Evolutionary conservation across 768 basidiomycete genomes (phyloP), one percentile per base, ranked within the genome.

Genomic region (Obba rivulosa): DNA sequence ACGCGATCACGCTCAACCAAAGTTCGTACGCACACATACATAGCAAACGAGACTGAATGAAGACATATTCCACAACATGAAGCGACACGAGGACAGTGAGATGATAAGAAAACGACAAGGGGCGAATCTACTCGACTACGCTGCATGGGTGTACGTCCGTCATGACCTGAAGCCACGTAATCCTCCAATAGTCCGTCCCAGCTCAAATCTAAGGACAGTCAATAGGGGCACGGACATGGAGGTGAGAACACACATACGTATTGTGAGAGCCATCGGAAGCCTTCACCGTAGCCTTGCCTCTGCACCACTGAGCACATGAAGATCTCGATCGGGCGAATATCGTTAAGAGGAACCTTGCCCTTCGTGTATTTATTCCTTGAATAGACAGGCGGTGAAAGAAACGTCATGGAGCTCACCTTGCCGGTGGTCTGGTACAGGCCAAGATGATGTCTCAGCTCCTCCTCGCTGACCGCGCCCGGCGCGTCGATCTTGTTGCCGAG

Each of bases 231-330:
- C 28, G n/a, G n/a, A n/a, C n/a, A n/a, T 31, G 28, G 13, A 31
- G 28, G 13, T 31, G 28, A 40, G 20, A 18, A 28, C 14, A 13
- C 24, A 66, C 87, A 58, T 65, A 94, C 92, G 71, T 96, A 96
- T 94, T 94, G 93, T 55, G 91, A 93, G 51, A 96, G 62, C 93
- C 93, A 96, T 57, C 92, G 84, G 88, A 95, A 92, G 50, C 94
- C 95, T 73, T 98, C 95, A 51, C 93, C 95, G 66, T 99, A 98
- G 43, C 95, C 95, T 69, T 96, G 93, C 67, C 95, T 80, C 79
- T 95, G 92, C 48, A 99, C 96, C 48, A 99, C 96, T 13, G 96
- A 98, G 75, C 94, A 97, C 96, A 99, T 99, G 83, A 97, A 99
- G 58, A 98, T 79, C 66, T 99, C 96, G 67, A 99, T 97, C 16